These are phyloP conservation scores for Eimeria praecox DNA, from an alignment of 169 alveolate genomes.

Conservation along the genomic window DNA sequence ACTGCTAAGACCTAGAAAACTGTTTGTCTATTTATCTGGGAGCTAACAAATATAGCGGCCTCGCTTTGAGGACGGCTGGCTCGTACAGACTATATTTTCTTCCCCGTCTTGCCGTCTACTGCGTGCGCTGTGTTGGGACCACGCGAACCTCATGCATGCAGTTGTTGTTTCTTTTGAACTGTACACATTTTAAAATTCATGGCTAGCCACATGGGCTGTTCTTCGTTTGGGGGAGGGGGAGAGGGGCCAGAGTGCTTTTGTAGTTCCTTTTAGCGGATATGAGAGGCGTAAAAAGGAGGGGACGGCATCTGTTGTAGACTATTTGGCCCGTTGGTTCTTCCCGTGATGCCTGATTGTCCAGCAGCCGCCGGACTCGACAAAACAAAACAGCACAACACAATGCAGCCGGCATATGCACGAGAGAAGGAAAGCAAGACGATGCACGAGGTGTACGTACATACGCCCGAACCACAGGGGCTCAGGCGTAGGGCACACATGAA, in stretches of 20 bases:
- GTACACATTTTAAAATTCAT: not conserved
- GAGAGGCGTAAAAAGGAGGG: not conserved
- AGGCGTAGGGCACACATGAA: not conserved
- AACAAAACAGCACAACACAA: not conserved
- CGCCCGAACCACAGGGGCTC: not conserved
- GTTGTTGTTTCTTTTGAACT: not conserved
- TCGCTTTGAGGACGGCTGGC: not conserved
- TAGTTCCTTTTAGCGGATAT: not conserved
- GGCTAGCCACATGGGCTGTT: not conserved
- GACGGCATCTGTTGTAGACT: not conserved
- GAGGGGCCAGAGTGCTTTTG: not conserved
- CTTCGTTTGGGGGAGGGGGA: not conserved
- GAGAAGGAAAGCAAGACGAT: not conserved
- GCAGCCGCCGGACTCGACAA: not conserved
- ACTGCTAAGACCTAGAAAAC: not conserved
- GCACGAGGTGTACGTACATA: not conserved
- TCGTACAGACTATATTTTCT: no score
- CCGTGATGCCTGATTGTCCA: not conserved
- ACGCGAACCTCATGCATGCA: not conserved
- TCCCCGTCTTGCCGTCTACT: not conserved
- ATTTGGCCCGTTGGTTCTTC: not conserved
- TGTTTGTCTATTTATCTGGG: not conserved
- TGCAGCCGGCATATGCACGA: not conserved
- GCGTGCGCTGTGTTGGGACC: not conserved
- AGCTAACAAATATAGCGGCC: not conserved